A percentile compares a stretch with the other conserved stretches of the same genome.
phyloP scores from a whole-genome alignment of 2,329 filamentous ascomycete genomes.

The Cladorrhinum sp. region DNA sequence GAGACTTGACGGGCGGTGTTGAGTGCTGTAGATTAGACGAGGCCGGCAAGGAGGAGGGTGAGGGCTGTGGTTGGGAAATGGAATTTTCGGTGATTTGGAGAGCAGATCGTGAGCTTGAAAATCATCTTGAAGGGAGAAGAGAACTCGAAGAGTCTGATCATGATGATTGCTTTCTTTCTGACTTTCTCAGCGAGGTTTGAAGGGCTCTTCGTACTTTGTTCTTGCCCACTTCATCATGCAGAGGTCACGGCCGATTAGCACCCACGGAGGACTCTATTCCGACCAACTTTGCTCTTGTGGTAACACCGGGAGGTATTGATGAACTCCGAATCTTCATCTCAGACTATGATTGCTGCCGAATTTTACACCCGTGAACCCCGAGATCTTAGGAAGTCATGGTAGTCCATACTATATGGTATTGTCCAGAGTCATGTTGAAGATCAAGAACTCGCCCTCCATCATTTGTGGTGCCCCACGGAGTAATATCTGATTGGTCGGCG shows the following conservation, averaged over 20 bases:
- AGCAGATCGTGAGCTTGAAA: background rate
- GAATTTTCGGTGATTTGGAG: background rate
- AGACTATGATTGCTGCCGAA: too few relatives aligned
- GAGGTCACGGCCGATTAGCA: background rate
- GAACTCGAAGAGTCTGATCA: background rate
- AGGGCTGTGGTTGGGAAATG: background rate
- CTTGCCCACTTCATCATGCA: background rate
- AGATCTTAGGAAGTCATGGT: background rate
- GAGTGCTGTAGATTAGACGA: background rate
- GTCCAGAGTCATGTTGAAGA: background rate
- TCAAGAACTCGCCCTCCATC: background rate
- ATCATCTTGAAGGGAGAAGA: background rate
- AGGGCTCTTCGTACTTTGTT: background rate
- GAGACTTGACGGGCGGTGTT: slow-evolving; percentile 1
- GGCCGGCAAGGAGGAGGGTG: background rate
- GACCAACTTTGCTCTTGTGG: background rate
- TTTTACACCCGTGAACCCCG: background rate
- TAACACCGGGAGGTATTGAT: background rate
- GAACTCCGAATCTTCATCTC: background rate
- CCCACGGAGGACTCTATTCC: background rate
- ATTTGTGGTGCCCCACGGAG: background rate
- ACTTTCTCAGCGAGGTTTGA: background rate
- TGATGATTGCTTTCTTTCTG: background rate
- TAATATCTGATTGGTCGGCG: background rate
- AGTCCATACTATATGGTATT: background rate